A percentile compares a stretch with the other conserved stretches of the same genome.
Evolutionary conservation across 2,329 filamentous ascomycete species (phyloP).

Genomic region (Dichotomopilus funicola): DNA sequence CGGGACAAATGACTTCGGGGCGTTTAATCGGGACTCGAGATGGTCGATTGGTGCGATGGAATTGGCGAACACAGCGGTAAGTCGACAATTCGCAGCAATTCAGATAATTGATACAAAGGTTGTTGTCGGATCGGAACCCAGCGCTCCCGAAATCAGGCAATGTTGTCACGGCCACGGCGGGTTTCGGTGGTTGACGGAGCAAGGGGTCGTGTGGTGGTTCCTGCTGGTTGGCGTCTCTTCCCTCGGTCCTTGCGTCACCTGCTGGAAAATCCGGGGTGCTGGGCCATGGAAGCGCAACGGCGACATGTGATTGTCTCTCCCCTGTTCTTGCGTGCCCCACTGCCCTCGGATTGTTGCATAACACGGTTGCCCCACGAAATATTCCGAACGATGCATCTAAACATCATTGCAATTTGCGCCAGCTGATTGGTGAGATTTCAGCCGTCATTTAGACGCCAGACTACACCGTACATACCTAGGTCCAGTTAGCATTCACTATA

Average conservation of each 20-base stretch:
- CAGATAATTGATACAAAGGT: neutral
- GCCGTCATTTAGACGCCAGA: no score
- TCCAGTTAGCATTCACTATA: no score
- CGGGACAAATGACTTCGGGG: no score
- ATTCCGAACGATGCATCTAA: no score
- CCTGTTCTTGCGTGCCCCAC: neutral
- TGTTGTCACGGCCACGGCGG: neutral
- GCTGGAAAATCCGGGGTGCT: slow-evolving; percentile 15
- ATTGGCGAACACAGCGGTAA: neutral
- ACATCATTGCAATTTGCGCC: no score
- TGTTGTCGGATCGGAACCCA: no score
- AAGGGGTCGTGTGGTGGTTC: neutral
- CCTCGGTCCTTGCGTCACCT: slow-evolving; percentile 26
- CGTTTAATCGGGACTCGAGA: no score
- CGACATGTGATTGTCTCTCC: slow-evolving; percentile 21
- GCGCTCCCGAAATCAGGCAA: no score
- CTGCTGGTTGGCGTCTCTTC: neutral
- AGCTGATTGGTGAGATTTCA: no score
- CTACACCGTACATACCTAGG: no score
- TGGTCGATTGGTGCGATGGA: neutral
- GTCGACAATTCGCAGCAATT: neutral
- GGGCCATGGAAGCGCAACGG: neutral
- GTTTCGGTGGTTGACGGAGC: neutral
- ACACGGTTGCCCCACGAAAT: no score
- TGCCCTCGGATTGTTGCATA: slow-evolving; percentile 4